Conservation (phyloP, 192 early-diverging fungal genomes). For the Entomortierella parvispora region DNA sequence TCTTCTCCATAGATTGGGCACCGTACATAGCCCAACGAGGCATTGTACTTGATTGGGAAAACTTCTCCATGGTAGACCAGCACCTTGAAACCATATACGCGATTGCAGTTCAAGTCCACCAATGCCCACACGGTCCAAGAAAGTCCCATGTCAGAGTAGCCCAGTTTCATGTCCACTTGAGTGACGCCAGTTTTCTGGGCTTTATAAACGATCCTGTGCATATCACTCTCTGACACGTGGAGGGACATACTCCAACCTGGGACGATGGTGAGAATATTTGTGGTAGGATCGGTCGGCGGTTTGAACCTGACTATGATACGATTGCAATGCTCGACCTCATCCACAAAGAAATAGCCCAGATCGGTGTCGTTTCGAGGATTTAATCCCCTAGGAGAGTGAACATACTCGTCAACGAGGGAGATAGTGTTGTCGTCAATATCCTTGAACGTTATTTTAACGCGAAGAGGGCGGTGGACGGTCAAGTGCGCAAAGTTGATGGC, state of each 20-base stretch:
- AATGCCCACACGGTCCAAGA: conserved; percentile 55
- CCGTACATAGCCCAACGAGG: conserved; percentile 32
- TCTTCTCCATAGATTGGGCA: conserved; percentile 51
- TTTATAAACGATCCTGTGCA: conserved; percentile 42
- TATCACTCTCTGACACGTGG: conserved; percentile 18
- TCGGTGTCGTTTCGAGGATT: conserved; percentile 29
- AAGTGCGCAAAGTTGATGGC: conserved; percentile 47
- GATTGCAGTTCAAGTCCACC: conserved; percentile 46
- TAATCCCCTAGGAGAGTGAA: conserved; percentile 11
- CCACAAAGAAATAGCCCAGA: conserved; percentile 50
- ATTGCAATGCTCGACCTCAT: conserved; percentile 25
- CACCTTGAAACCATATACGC: conserved; percentile 56
- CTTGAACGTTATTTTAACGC: conserved; percentile 36
- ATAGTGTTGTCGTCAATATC: conserved; percentile 38
- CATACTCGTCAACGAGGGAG: conserved; percentile 47
- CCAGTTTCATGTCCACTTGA: conserved; percentile 36
- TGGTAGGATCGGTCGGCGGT: not conserved
- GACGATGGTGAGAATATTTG: conserved; percentile 3
- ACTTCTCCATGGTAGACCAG: conserved; percentile 13
- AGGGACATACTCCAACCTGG: conserved; percentile 1
- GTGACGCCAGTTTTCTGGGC: conserved; percentile 25
- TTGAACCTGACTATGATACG: conserved; percentile 21
- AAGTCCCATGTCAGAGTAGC: conserved; percentile 4
- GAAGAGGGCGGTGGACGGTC: conserved; percentile 46
- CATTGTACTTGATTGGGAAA: not conserved